Conservation (phyloP, 78 protist genomes). For the Trichosphaerium sp. region DNA sequence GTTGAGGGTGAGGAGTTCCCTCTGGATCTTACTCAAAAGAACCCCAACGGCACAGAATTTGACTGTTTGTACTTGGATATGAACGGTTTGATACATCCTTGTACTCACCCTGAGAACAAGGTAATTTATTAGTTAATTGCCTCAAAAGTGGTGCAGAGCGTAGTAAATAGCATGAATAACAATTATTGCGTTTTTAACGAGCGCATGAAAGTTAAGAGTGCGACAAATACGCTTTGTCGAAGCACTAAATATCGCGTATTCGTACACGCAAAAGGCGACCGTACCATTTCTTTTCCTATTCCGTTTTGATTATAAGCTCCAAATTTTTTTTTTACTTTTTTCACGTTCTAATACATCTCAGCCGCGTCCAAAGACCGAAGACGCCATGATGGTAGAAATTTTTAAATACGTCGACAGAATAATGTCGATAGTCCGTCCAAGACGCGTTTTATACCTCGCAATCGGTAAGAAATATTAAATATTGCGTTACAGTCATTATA, state of each 20-base stretch:
- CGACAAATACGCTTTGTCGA: no score
- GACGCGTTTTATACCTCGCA: conserved; percentile 79
- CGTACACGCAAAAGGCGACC: no score
- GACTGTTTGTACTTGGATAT: conserved; percentile 94
- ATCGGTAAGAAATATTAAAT: no score
- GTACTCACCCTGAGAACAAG: conserved; percentile 68
- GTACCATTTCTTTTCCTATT: no score
- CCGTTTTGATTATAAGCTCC: not conserved
- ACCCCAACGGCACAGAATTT: conserved; percentile 87
- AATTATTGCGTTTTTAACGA: no score
- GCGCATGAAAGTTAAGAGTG: no score
- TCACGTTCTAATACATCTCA: not conserved
- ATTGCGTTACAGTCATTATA: no score
- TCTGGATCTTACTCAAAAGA: conserved; percentile 28
- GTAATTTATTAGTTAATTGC: not conserved
- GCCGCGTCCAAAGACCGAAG: not conserved
- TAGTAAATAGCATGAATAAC: no score
- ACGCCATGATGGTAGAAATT: conserved; percentile 61
- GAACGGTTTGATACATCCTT: conserved; percentile 95
- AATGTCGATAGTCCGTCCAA: conserved; percentile 68
- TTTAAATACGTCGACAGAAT: conserved; percentile 78
- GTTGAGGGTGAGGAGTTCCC: conserved; percentile 9
- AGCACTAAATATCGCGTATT: no score
- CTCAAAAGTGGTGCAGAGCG: no score
- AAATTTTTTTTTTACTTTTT: not conserved